Evolutionary conservation across 108 stramenopile species (phyloP).

Genomic region (Asterionellopsis glacialis): DNA sequence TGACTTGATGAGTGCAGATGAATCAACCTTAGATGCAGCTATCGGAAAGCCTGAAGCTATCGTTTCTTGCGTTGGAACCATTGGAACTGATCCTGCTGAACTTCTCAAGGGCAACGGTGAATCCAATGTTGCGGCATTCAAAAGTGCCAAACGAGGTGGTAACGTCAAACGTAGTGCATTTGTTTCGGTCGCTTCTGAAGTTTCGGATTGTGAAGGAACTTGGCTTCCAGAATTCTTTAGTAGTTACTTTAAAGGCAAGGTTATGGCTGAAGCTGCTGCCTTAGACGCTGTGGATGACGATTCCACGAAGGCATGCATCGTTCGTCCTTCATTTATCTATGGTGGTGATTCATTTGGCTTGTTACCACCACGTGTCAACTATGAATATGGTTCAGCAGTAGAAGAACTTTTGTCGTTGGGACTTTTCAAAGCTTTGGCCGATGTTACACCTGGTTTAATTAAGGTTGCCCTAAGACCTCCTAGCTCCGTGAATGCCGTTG

Average conservation of each 20-base stretch:
- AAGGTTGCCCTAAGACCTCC: conserved; percentile 75
- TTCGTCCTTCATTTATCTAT: conserved; percentile 66
- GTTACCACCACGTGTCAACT: conserved; percentile 65
- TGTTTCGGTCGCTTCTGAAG: conserved; percentile 61
- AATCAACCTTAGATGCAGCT: conserved; percentile 23
- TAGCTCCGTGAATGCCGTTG: conserved; percentile 65
- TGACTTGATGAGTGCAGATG: conserved; percentile 20
- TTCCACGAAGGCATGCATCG: conserved; percentile 18
- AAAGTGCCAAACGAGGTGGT: conserved; percentile 37
- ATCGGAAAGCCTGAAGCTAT: conserved; percentile 38
- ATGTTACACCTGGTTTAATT: conserved; percentile 58
- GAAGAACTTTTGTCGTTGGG: conserved; percentile 53
- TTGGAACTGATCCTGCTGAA: conserved; percentile 44
- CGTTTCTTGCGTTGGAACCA: conserved; percentile 54
- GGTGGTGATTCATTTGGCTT: conserved; percentile 65
- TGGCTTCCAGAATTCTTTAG: conserved; percentile 52
- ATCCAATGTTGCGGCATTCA: conserved; percentile 39
- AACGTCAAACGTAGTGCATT: conserved; percentile 44
- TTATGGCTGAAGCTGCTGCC: conserved; percentile 37
- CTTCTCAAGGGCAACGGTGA: conserved; percentile 30
- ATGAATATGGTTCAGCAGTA: conserved; percentile 54
- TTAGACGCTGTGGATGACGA: conserved; percentile 27
- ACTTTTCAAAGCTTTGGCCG: conserved; percentile 39
- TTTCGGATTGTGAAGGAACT: conserved; percentile 43
- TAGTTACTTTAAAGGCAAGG: conserved; percentile 62